Percentiles rank a stretch among this genome's conserved stretches.
phyloP scores from a whole-genome alignment of 345 rosid species.

The Dovyalis caffra region DNA sequence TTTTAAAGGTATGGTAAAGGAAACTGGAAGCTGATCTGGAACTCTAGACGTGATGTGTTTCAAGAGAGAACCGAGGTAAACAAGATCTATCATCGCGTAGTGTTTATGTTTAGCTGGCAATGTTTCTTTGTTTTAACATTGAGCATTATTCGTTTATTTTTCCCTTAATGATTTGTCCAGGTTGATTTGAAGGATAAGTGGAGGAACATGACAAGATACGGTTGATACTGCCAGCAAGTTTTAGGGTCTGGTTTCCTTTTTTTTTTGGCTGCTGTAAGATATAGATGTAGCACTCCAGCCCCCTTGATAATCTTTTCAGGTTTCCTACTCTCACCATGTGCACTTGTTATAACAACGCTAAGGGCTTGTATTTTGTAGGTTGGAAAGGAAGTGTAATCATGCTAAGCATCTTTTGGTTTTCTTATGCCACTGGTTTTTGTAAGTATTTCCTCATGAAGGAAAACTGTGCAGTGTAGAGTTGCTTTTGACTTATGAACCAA shows the following conservation, averaged over 20 bases:
- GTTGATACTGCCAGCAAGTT: neutral
- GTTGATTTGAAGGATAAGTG: slow-evolving; percentile 72
- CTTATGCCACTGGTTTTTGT: neutral
- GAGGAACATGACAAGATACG: slow-evolving; percentile 49
- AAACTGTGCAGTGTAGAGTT: neutral
- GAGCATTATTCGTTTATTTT: neutral
- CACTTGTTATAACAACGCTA: no score
- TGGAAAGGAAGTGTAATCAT: no score
- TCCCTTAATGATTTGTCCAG: slow-evolving; percentile 16
- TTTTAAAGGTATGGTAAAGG: slow-evolving; percentile 44
- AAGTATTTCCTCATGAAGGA: neutral
- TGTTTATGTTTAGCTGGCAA: neutral
- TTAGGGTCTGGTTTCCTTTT: neutral
- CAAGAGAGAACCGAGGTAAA: slow-evolving; percentile 46
- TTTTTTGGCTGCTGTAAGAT: neutral
- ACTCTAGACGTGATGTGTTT: slow-evolving; percentile 20
- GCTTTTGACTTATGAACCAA: no score
- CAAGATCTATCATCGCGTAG: neutral
- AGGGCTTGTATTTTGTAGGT: no score
- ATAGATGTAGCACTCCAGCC: neutral
- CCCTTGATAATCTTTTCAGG: neutral
- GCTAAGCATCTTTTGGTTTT: no score
- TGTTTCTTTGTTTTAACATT: neutral
- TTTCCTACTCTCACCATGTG: neutral
- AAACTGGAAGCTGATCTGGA: slow-evolving; percentile 46